Evolutionary conservation across 257 asterid species (phyloP), one percentile per base, ranked within the genome.

Genomic region (Solanum tarijense): DNA sequence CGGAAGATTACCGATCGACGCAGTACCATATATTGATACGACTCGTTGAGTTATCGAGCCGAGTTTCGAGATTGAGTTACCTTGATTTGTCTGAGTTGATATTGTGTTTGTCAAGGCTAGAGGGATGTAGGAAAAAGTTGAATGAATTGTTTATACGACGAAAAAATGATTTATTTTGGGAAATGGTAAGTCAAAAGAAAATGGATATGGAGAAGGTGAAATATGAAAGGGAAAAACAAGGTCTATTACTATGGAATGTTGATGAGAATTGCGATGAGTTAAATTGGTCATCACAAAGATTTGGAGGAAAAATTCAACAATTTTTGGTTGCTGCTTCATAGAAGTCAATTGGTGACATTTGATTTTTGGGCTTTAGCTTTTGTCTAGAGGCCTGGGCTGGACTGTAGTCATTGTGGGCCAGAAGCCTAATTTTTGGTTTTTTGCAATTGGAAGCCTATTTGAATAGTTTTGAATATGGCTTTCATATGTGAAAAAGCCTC

Each of bases 11-110:
- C 62, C 89, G 94, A 4, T 88, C 88, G 29, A 75, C 52, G 46
- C 94, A 92, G 87, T 66, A 66, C 36, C 91, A 89, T n/a, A 88
- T 92, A 39, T 46, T 78, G 84, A 55, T 68, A 7, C 87, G 91
- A 87, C 90, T 92, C 87, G 18, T 86, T 52, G 92, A 87, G 75
- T 86, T 92, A 2, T 25, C 52, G 0, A 83, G 71, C 10, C 48
- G 20, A 3, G 43, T 92, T 6, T 84, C 35, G 0, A 27, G 41
- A 32, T 41, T 92, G 89, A 92, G 89, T 43, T 52, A 72, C 12
- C 60, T 48, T 11, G 91, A 90, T 36, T 90, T 90, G 89, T n/a
- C 90, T 34, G 94, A 92, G 89, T 87, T 92, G 87, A n/a, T 87
- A 20, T 9, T 25, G 14, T 89, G 88, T 71, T 89, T 90, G 91